These are phyloP conservation scores for Colletotrichum sp. DNA, from an alignment of 2,329 filamentous ascomycete genomes.

Conservation along the genomic window DNA sequence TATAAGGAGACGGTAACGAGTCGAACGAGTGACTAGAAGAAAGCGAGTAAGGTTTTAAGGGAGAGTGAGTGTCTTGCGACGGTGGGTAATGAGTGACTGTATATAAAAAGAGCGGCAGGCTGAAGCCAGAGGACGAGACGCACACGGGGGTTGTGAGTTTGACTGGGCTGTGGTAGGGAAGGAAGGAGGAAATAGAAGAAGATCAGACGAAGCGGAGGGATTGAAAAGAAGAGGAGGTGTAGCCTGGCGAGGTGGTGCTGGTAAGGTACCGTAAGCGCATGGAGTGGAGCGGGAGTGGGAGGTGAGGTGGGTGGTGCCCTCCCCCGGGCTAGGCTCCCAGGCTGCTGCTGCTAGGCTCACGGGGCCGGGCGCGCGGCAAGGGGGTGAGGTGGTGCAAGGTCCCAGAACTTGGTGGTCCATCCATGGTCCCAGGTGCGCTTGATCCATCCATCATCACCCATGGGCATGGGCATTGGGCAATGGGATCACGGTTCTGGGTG, in stretches of 20 bases:
- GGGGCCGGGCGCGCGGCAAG: slow-evolving; percentile 20
- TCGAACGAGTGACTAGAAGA: slow-evolving; percentile 18
- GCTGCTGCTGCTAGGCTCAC: slow-evolving; percentile 1
- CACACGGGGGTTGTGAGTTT: not conserved
- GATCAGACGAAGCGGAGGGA: slow-evolving; percentile 14
- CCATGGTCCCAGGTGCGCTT: not conserved
- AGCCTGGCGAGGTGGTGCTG: slow-evolving; percentile 3
- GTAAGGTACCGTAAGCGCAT: not conserved
- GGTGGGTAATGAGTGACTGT: slow-evolving; percentile 22
- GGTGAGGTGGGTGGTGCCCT: not conserved
- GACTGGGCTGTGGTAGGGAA: slow-evolving; percentile 10
- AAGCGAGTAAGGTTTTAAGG: not conserved
- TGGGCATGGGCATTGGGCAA: not conserved
- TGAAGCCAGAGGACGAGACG: slow-evolving; percentile 18
- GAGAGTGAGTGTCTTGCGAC: slow-evolving; percentile 8
- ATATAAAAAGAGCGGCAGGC: slow-evolving; percentile 21
- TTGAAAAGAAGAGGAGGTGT: slow-evolving; percentile 13
- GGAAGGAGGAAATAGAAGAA: slow-evolving; percentile 13
- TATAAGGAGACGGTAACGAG: slow-evolving; percentile 1
- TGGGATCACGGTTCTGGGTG: not conserved
- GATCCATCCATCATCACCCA: not conserved
- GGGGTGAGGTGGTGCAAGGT: not conserved
- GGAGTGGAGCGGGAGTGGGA: not conserved
- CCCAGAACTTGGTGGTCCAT: not conserved
- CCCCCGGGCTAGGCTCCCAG: not conserved